Evolutionary conservation across 768 basidiomycete genomes (phyloP).

Genomic region (Sporobolomyces pararoseus): DNA sequence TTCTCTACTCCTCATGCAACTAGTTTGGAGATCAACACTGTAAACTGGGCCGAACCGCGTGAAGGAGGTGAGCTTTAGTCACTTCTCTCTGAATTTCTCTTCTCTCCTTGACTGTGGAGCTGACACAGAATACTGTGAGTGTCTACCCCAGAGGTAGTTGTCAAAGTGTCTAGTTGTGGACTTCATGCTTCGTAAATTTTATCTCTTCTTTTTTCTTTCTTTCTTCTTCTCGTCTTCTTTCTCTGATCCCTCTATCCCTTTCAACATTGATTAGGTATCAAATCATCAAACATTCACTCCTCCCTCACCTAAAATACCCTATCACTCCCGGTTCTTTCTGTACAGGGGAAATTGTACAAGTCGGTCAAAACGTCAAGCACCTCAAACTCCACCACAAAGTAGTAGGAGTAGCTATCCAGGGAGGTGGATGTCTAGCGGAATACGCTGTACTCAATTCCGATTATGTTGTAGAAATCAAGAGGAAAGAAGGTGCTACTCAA

Average conservation of each 20-base stretch:
- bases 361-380: not conserved
- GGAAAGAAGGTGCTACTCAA: not conserved
- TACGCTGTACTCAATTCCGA: constrained; percentile 7
- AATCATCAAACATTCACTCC: not conserved
- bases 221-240: no score
- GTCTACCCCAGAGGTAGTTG: constrained; percentile 1
- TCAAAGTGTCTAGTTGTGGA: constrained; percentile 1
- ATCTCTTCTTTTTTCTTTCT: no score
- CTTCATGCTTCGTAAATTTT: no score
- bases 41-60: not conserved
- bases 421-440: not conserved
- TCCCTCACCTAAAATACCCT: constrained; percentile 13
- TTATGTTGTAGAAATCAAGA: constrained; percentile 1
- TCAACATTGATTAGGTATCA: not conserved
- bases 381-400: not conserved
- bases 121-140: not conserved
- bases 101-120: no score
- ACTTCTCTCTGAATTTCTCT: not conserved
- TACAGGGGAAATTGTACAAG: not conserved
- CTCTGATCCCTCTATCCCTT: not conserved
- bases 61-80: constrained; percentile 2
- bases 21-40: not conserved
- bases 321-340: not conserved
- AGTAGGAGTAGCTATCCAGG: not conserved
- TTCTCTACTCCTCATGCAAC: not conserved